A percentile compares a stretch with the other conserved stretches of the same genome.
Evolutionary conservation across 2,329 filamentous ascomycete genomes (phyloP).

Genomic region (Akanthomyces lecanii): DNA sequence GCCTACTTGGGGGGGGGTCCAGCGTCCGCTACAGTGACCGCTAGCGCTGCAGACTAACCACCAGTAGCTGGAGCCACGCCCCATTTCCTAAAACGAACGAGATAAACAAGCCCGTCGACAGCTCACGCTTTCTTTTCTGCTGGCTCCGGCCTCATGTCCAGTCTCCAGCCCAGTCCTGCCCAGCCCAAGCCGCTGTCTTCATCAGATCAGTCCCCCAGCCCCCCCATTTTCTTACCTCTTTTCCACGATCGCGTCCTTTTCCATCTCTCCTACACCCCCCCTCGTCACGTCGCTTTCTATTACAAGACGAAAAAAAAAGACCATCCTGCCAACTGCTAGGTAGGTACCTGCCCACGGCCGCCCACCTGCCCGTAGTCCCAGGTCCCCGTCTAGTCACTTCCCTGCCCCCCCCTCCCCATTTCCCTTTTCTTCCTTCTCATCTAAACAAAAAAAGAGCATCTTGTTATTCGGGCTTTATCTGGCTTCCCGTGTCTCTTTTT

Average conservation of each 20-base stretch:
- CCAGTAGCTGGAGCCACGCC: neutral
- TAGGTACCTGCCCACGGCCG: slow-evolving; percentile 9
- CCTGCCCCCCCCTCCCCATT: neutral
- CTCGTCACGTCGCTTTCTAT: neutral
- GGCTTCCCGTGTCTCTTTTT: slow-evolving; percentile 7
- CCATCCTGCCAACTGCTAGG: neutral
- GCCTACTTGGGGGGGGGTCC: neutral
- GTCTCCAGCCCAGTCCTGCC: neutral
- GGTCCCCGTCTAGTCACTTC: slow-evolving; percentile 7
- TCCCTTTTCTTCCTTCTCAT: slow-evolving; percentile 10
- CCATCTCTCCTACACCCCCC: neutral
- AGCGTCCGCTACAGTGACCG: neutral
- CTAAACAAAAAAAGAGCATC: slow-evolving; percentile 11
- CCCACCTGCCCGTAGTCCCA: slow-evolving; percentile 10
- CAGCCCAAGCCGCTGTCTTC: neutral
- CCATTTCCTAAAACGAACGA: slow-evolving; percentile 17
- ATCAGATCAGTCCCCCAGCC: no score
- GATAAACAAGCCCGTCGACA: slow-evolving; percentile 9
- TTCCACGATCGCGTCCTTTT: neutral
- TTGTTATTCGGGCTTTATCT: slow-evolving; percentile 7
- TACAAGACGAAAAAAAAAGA: neutral
- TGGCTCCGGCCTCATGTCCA: neutral
- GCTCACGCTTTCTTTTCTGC: neutral
- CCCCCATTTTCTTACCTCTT: neutral
- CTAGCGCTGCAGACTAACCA: neutral